These are phyloP conservation scores for Earliella scabrosa DNA, from an alignment of 1,284 basidiomycete genomes.

Conservation along the genomic window DNA sequence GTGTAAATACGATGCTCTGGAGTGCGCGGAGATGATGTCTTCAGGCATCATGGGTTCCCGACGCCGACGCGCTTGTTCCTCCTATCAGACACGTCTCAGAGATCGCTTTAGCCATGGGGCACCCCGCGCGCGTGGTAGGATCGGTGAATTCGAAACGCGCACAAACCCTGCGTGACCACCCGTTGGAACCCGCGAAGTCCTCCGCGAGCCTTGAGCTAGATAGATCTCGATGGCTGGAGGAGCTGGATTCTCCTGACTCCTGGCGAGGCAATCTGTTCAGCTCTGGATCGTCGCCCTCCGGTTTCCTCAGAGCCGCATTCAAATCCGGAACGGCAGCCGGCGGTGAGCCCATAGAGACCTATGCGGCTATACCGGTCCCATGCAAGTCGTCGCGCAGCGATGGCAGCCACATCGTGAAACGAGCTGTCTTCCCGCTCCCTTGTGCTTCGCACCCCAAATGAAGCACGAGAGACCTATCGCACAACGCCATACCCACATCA, in stretches of 20 bases:
- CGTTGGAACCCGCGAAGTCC: not conserved
- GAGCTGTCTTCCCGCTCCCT: constrained; percentile 7
- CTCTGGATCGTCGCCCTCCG: constrained; percentile 13
- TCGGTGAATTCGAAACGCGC: constrained; percentile 2
- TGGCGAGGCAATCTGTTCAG: constrained; percentile 5
- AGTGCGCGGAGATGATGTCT: constrained; percentile 2
- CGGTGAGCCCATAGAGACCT: not conserved
- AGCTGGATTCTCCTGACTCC: constrained; percentile 7
- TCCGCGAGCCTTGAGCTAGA: not conserved
- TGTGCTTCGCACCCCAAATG: constrained; percentile 12
- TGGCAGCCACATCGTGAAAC: constrained; percentile 9
- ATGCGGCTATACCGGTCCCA: constrained; percentile 1
- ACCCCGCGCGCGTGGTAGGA: not conserved
- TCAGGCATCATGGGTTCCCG: constrained; percentile 1
- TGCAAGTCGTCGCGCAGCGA: not conserved
- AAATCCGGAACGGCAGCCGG: constrained; percentile 11
- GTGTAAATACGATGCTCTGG: constrained; percentile 6
- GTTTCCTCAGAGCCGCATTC: constrained; percentile 10
- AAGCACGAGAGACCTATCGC: constrained; percentile 8
- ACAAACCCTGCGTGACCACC: not conserved
- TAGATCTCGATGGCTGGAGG: constrained; percentile 6
- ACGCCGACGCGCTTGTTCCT: not conserved
- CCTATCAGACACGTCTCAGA: too few relatives aligned
- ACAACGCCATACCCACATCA: constrained; percentile 8
- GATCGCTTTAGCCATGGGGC: not conserved